Percentiles rank a stretch among this genome's conserved stretches.
phyloP scores from a whole-genome alignment of 2,329 filamentous ascomycete species.

The Colletotrichum shisoi region DNA sequence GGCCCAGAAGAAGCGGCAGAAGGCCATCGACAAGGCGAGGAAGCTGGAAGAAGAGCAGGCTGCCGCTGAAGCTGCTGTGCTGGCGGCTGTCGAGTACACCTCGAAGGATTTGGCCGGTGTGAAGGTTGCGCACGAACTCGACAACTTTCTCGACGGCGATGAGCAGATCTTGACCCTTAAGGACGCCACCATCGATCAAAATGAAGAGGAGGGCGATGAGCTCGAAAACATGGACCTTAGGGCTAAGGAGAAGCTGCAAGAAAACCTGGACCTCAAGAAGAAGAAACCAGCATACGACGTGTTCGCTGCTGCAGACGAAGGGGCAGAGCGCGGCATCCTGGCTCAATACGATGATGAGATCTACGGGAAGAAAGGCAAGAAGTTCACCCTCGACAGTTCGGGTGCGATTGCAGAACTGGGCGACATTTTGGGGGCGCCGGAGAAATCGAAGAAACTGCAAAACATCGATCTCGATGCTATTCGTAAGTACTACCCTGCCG shows the following conservation, averaged over 20 bases:
- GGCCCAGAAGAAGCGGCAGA: slow-evolving; percentile 90
- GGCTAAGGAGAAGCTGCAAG: slow-evolving; percentile 75
- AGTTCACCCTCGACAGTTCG: slow-evolving; percentile 83
- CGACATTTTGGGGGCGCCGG: slow-evolving; percentile 62
- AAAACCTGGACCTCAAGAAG: slow-evolving; percentile 87
- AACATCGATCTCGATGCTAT: slow-evolving; percentile 84
- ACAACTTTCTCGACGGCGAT: slow-evolving; percentile 79
- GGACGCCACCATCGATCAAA: slow-evolving; percentile 83
- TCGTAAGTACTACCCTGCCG: slow-evolving; percentile 49
- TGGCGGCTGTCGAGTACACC: slow-evolving; percentile 75
- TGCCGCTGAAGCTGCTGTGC: slow-evolving; percentile 73
- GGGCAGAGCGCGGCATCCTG: slow-evolving; percentile 72
- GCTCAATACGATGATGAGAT: slow-evolving; percentile 97
- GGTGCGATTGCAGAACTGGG: slow-evolving; percentile 73
- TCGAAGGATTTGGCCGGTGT: slow-evolving; percentile 87
- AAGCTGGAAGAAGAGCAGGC: slow-evolving; percentile 78
- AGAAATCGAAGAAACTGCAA: slow-evolving; percentile 69
- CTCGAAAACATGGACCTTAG: slow-evolving; percentile 78
- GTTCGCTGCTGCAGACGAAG: slow-evolving; percentile 69
- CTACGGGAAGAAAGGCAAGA: slow-evolving; percentile 84
- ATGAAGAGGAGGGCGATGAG: slow-evolving; percentile 89
- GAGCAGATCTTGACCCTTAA: slow-evolving; percentile 96
- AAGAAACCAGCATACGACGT: slow-evolving; percentile 90
- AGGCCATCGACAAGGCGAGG: slow-evolving; percentile 82
- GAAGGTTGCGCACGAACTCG: slow-evolving; percentile 87